These are phyloP conservation scores for Diaporthe eres DNA, from an alignment of 2,329 filamentous ascomycete species.

Conservation along the genomic window DNA sequence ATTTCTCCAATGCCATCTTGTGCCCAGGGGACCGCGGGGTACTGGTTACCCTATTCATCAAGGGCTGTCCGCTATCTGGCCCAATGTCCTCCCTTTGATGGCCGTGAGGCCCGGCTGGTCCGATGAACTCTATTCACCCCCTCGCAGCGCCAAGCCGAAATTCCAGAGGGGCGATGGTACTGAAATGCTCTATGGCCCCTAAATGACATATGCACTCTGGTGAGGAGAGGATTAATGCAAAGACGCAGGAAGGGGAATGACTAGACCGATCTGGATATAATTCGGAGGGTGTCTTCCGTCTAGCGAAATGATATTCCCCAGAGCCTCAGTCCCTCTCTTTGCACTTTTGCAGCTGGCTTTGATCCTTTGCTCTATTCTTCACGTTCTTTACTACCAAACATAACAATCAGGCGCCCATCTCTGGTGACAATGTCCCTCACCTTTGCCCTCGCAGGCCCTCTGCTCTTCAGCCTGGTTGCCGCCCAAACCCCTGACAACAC, in stretches of 20 bases:
- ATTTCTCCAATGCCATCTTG: background rate
- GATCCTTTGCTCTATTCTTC: background rate
- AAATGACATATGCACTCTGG: background rate
- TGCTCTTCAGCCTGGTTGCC: slow-evolving; percentile 19
- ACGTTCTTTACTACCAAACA: background rate
- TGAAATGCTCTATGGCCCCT: slow-evolving; percentile 10
- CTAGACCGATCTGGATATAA: slow-evolving; percentile 10
- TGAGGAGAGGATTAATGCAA: background rate
- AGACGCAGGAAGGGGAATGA: background rate
- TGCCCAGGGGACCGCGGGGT: background rate
- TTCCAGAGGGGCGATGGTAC: slow-evolving; percentile 17
- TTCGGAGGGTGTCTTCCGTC: slow-evolving; percentile 14
- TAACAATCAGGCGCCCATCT: background rate
- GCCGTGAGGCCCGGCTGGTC: background rate
- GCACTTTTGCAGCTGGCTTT: background rate
- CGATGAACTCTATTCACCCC: slow-evolving; percentile 6
- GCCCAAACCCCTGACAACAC: slow-evolving; percentile 43
- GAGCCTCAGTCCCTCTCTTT: background rate
- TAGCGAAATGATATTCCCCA: background rate
- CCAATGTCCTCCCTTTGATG: background rate
- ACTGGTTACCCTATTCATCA: background rate
- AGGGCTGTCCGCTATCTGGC: no score
- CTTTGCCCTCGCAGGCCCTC: background rate
- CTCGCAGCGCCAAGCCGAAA: slow-evolving; percentile 4
- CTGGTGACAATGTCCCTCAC: background rate